These are phyloP conservation scores for Filobasidium floriforme DNA, from an alignment of 768 basidiomycete genomes.

Conservation along the genomic window DNA sequence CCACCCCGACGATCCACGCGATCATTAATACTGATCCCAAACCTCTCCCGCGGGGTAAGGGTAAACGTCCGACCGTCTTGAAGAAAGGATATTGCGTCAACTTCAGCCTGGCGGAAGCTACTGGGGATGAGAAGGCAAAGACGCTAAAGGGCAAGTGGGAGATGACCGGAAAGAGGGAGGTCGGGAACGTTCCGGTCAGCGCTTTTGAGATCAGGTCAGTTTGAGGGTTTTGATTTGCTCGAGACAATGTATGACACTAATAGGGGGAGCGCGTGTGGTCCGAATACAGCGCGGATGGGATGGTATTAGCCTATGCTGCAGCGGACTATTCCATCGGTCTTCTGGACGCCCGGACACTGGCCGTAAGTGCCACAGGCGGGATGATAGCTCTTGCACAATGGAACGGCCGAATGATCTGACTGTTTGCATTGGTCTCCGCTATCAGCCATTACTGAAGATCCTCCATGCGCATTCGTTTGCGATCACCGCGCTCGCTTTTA, in stretches of 20 bases:
- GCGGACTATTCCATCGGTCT: constrained; percentile 80
- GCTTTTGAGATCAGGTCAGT: constrained; percentile 78
- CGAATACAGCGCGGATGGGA: constrained; percentile 64
- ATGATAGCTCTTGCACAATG: no score
- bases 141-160: constrained; percentile 63
- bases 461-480: constrained; percentile 93
- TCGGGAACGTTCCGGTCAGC: constrained; percentile 72
- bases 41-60: constrained; percentile 21
- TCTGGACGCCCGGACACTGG: constrained; percentile 67
- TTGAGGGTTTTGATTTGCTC: not conserved
- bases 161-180: constrained; percentile 59
- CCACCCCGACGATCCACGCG: constrained; percentile 35
- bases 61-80: not conserved
- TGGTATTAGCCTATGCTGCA: constrained; percentile 72
- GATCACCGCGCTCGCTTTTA: constrained; percentile 81
- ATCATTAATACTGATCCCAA: constrained; percentile 30
- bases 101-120: not conserved
- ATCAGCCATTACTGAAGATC: constrained; percentile 80
- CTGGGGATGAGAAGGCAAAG: constrained; percentile 9
- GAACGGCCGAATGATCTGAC: not conserved
- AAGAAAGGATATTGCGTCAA: constrained; percentile 7
- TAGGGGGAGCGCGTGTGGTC: not conserved
- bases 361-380: constrained; percentile 58
- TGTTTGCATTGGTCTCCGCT: constrained; percentile 1
- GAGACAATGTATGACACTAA: not conserved